Conservation (phyloP, 345 rosid species). For the Alliaria petiolata region DNA sequence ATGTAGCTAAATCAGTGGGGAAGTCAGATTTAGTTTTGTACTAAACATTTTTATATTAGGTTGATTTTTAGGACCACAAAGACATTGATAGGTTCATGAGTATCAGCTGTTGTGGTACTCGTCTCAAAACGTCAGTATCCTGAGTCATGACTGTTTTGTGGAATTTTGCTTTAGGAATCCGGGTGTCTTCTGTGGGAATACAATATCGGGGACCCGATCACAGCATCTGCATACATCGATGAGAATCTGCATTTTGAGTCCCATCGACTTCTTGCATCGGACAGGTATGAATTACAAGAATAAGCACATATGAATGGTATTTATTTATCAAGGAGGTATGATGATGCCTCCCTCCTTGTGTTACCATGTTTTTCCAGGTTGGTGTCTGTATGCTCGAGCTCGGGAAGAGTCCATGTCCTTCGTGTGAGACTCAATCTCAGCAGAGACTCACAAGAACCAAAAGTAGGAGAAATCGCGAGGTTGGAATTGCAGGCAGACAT, state of each 20-base stretch:
- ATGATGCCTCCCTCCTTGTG: neutral
- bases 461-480: conserved; percentile 54
- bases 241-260: conserved; percentile 60
- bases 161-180: conserved; percentile 49
- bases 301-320: neutral
- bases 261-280: conserved; percentile 33
- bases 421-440: conserved; percentile 31
- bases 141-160: conserved; percentile 6
- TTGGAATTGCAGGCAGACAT: conserved; percentile 60
- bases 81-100: neutral
- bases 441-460: conserved; percentile 24
- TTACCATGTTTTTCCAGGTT: conserved; percentile 45
- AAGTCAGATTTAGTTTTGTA: neutral
- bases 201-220: conserved; percentile 65
- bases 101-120: conserved; percentile 1
- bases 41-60: neutral
- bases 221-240: conserved; percentile 84
- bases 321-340: neutral
- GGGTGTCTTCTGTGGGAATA: conserved; percentile 71
- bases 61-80: neutral
- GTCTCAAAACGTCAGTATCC: conserved; percentile 9
- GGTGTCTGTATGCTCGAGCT: conserved; percentile 68
- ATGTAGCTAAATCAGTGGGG: neutral
- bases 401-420: conserved; percentile 59
- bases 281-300: conserved; percentile 47